Conservation (phyloP, 2,329 filamentous ascomycete genomes). For the Ceratocystis diversiconidia region DNA sequence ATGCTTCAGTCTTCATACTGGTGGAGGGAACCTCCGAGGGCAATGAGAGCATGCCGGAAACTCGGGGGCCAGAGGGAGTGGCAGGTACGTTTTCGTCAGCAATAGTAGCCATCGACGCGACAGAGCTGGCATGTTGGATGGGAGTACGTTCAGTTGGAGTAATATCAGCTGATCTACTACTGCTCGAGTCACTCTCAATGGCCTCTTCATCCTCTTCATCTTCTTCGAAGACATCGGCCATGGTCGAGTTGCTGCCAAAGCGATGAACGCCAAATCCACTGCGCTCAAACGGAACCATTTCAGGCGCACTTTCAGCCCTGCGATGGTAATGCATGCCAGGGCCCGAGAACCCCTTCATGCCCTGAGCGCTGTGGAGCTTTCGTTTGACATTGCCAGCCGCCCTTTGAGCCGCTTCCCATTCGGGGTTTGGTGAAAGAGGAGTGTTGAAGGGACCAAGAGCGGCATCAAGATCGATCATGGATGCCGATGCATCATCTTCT, state of each 20-base stretch:
- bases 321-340: constrained; percentile 64
- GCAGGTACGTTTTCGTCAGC: constrained; percentile 17
- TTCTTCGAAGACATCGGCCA: constrained; percentile 80
- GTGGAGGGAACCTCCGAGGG: constrained; percentile 8
- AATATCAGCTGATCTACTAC: constrained; percentile 16
- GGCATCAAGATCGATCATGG: constrained; percentile 87
- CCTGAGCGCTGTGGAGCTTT: constrained; percentile 62
- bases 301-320: constrained; percentile 66
- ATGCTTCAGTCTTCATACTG: constrained; percentile 34
- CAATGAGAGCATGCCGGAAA: constrained; percentile 10
- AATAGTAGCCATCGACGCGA: constrained; percentile 15
- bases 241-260: constrained; percentile 54
- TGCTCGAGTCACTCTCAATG: constrained; percentile 21
- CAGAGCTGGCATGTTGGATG: constrained; percentile 15
- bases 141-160: constrained; percentile 15
- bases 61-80: constrained; percentile 16
- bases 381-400: constrained; percentile 43
- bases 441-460: constrained; percentile 88
- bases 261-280: constrained; percentile 43
- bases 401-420: constrained; percentile 53
- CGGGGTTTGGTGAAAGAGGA: constrained; percentile 46
- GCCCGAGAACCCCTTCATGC: constrained; percentile 52
- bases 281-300: constrained; percentile 59
- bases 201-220: constrained; percentile 39
- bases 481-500: constrained; percentile 52